Conservation (phyloP, 1,284 basidiomycete genomes). For the Tetrapyrgos nigripes region DNA sequence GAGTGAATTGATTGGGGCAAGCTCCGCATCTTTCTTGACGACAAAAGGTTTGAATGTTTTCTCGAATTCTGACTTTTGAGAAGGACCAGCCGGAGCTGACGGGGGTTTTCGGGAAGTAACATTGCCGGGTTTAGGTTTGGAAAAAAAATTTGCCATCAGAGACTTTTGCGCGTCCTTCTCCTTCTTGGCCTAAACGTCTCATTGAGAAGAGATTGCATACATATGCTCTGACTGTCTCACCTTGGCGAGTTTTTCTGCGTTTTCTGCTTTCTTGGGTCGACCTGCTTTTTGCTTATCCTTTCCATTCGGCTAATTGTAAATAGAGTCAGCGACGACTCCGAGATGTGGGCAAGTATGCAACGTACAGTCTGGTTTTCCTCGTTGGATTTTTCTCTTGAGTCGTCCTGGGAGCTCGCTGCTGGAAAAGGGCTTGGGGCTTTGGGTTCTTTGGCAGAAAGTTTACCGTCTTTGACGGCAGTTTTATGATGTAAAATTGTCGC, state of each 20-base stretch:
- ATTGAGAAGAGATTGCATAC: not conserved
- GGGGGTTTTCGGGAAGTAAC: constrained; percentile 35
- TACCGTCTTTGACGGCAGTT: constrained; percentile 26
- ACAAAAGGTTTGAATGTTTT: constrained; percentile 80
- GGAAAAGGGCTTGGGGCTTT: constrained; percentile 19
- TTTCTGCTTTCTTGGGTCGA: constrained; percentile 56
- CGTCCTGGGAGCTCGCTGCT: constrained; percentile 25
- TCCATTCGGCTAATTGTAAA: not conserved
- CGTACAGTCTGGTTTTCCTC: constrained; percentile 45
- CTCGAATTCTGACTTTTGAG: constrained; percentile 69
- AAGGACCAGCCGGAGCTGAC: constrained; percentile 43
- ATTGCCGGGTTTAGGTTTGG: constrained; percentile 54
- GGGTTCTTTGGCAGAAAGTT: constrained; percentile 22
- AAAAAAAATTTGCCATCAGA: constrained; percentile 78
- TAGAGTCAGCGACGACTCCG: not conserved
- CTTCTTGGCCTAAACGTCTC: constrained; percentile 58
- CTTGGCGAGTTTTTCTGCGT: constrained; percentile 68
- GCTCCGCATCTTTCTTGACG: constrained; percentile 70
- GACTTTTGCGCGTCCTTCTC: constrained; percentile 71
- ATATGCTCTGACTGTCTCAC: constrained; percentile 39
- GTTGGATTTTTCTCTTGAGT: constrained; percentile 35
- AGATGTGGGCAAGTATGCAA: constrained; percentile 5
- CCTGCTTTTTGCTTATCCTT: constrained; percentile 23
- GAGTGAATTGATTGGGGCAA: constrained; percentile 81
- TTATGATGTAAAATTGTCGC: constrained; percentile 61